phyloP scores from a whole-genome alignment of 768 basidiomycete genomes.

The Tylopilus plumbeoviolaceoides region DNA sequence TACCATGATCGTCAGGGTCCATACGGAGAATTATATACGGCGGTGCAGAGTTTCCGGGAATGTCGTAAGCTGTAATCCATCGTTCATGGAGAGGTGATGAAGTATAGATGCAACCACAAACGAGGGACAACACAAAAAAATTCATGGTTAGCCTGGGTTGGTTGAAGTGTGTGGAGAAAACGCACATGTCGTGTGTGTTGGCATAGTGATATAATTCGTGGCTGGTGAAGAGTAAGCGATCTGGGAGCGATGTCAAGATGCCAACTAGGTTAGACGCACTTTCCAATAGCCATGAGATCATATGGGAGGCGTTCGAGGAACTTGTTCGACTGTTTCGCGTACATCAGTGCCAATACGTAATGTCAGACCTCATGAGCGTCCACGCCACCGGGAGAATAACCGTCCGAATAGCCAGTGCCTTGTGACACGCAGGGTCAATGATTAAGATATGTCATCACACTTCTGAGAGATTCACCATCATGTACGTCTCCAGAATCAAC shows the following conservation, averaged over 20 bases:
- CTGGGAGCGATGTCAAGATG: too few species aligned
- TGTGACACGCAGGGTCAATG: constrained; percentile 22
- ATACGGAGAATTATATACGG: neutral
- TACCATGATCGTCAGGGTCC: constrained; percentile 7
- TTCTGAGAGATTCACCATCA: constrained; percentile 41
- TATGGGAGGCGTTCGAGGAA: constrained; percentile 73
- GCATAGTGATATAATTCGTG: constrained; percentile 81
- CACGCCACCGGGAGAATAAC: constrained; percentile 62
- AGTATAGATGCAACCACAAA: neutral
- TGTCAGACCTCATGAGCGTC: constrained; percentile 64
- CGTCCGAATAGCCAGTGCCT: constrained; percentile 76
- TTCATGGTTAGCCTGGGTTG: constrained; percentile 1
- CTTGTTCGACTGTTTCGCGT: constrained; percentile 54
- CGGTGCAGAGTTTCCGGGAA: neutral
- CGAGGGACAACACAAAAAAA: neutral
- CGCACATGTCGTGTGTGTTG: constrained; percentile 62
- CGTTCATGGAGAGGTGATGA: neutral
- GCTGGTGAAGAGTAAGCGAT: constrained; percentile 31
- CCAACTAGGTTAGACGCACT: constrained; percentile 42
- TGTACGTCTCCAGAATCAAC: constrained; percentile 84
- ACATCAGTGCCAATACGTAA: neutral
- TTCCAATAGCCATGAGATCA: constrained; percentile 82
- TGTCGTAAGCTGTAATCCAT: neutral
- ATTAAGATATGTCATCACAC: neutral
- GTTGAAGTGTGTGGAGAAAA: constrained; percentile 1